Conservation (phyloP, 2,329 filamentous ascomycete genomes). For the Teratosphaeria destructans region DNA sequence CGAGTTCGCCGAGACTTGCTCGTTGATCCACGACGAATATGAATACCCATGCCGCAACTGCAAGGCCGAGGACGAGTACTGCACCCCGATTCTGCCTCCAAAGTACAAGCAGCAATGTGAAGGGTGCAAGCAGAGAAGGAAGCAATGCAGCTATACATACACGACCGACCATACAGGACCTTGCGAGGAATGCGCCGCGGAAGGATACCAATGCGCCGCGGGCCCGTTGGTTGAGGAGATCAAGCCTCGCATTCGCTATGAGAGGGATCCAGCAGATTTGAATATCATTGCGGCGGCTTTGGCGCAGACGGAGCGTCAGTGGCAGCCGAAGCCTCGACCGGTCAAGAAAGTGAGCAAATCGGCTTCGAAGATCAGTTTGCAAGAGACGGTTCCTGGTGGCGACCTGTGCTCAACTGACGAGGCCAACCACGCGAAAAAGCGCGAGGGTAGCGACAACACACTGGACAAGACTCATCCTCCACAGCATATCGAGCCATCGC, state of each 20-base stretch:
- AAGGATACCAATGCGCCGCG: slow-evolving; percentile 25
- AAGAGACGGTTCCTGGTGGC: background rate
- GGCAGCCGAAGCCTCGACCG: background rate
- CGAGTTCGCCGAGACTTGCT: slow-evolving; percentile 16
- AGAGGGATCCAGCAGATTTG: background rate
- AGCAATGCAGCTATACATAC: slow-evolving; percentile 25
- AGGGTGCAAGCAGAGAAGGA: slow-evolving; percentile 20
- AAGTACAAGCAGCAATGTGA: slow-evolving; percentile 26
- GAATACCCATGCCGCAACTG: slow-evolving; percentile 30
- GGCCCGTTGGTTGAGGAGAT: slow-evolving; percentile 24
- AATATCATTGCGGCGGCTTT: background rate
- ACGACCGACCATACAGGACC: slow-evolving; percentile 18
- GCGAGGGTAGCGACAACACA: background rate
- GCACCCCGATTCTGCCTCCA: slow-evolving; percentile 26
- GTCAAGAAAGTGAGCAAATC: background rate
- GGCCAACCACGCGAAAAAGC: background rate
- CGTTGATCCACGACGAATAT: slow-evolving; percentile 24
- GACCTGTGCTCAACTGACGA: background rate
- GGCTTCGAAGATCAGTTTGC: background rate
- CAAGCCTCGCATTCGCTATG: slow-evolving; percentile 11
- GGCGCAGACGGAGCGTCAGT: background rate
- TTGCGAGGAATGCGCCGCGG: slow-evolving; percentile 24
- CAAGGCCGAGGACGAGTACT: slow-evolving; percentile 21
- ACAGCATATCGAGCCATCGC: background rate
- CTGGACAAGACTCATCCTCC: background rate